Evolutionary conservation across 2,329 filamentous ascomycete species (phyloP).

Genomic region (Zasmidium cellare): DNA sequence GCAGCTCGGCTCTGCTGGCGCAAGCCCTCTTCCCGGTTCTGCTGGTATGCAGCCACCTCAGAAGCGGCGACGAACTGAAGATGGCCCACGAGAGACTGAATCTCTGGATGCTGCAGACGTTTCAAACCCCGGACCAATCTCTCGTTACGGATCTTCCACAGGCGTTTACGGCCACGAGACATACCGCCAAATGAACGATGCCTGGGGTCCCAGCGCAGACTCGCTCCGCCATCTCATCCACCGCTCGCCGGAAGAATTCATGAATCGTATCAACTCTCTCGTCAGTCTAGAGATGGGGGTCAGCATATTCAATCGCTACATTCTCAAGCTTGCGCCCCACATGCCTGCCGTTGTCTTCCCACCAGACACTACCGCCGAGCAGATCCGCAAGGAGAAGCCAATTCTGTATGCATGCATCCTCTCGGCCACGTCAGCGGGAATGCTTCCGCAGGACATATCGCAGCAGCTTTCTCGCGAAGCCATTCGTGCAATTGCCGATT

Average conservation of each 20-base stretch:
- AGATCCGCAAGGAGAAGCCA: constrained; percentile 59
- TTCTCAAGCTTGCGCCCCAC: constrained; percentile 54
- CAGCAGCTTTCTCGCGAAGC: constrained; percentile 66
- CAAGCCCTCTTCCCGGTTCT: not conserved
- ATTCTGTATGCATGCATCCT: constrained; percentile 61
- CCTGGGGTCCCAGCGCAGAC: constrained; percentile 19
- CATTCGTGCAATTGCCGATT: constrained; percentile 72
- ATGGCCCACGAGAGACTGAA: constrained; percentile 9
- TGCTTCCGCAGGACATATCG: constrained; percentile 58
- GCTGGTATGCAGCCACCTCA: constrained; percentile 21
- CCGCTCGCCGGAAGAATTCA: constrained; percentile 31
- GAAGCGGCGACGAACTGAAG: constrained; percentile 29
- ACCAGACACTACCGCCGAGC: constrained; percentile 53
- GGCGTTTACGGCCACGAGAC: not conserved
- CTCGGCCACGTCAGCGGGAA: constrained; percentile 53
- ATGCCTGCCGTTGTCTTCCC: constrained; percentile 62
- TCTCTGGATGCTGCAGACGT: constrained; percentile 5
- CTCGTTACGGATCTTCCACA: constrained; percentile 3
- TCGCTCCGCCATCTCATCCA: constrained; percentile 26
- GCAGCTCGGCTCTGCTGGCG: not conserved
- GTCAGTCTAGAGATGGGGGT: constrained; percentile 54
- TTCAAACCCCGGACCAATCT: not conserved
- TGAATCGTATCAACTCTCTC: constrained; percentile 43
- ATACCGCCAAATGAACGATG: constrained; percentile 4
- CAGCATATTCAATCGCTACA: constrained; percentile 59